Evolutionary conservation across 176 grass and related monocot genomes (phyloP).

Genomic region (Tillandsia fasciculata): DNA sequence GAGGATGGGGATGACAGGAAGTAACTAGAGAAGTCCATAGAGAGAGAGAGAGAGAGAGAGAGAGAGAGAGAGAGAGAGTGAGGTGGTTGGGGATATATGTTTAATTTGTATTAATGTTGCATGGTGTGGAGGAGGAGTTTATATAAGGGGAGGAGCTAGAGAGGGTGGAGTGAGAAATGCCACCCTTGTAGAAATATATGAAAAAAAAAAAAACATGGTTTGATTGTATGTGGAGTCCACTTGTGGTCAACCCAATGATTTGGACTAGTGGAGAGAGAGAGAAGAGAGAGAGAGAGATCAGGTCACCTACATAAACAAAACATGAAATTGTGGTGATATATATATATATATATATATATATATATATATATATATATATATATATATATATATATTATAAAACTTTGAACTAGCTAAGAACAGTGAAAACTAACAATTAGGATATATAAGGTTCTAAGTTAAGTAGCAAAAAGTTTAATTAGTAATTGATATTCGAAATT

Average conservation of each 20-base stretch:
- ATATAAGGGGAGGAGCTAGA: constrained; percentile 1
- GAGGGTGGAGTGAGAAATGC: background rate
- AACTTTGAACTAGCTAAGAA: no score
- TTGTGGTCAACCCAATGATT: constrained; percentile 18
- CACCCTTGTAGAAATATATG: background rate
- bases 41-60: background rate
- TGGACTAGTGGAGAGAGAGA: constrained; percentile 7
- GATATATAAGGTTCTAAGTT: no score
- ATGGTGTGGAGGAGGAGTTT: constrained; percentile 11
- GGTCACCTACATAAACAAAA: constrained; percentile 21
- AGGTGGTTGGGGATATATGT: background rate
- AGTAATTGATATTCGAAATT: no score
- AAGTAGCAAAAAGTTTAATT: no score
- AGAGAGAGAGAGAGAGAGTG: background rate
- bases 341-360: constrained; percentile 42
- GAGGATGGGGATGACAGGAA: constrained; percentile 46
- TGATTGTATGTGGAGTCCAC: background rate
- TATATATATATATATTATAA: no score
- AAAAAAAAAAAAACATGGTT: background rate
- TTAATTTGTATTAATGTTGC: background rate
- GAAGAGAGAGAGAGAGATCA: constrained; percentile 10
- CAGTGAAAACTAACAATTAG: no score
- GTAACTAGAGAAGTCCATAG: constrained; percentile 78
- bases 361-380: no score
- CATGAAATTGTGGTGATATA: constrained; percentile 44